These are phyloP conservation scores for Schoenoplectus triqueter DNA, from an alignment of 202 grass and related monocot genomes.

Conservation along the genomic window DNA sequence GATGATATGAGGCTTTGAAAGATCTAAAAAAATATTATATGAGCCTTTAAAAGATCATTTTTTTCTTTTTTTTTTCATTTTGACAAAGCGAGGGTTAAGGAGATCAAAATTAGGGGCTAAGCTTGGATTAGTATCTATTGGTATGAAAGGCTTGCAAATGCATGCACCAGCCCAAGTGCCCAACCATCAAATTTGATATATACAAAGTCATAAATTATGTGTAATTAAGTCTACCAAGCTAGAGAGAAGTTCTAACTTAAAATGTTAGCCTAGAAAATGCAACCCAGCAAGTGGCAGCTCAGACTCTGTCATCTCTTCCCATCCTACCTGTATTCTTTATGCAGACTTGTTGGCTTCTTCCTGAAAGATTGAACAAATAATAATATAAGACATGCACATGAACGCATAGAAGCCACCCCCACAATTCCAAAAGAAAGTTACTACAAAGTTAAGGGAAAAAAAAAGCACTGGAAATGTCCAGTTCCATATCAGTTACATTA, in stretches of 20 bases:
- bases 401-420: neutral
- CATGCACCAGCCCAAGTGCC: neutral
- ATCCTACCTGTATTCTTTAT: neutral
- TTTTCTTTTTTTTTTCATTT: too few relatives aligned
- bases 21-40: too few relatives aligned
- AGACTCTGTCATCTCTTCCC: neutral
- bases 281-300: neutral
- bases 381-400: neutral
- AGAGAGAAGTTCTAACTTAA: neutral
- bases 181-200: neutral
- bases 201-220: neutral
- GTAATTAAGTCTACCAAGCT: conserved; percentile 5
- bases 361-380: conserved; percentile 23
- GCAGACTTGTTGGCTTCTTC: conserved; percentile 6
- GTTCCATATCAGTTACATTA: conserved; percentile 24
- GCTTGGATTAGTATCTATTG: too few relatives aligned
- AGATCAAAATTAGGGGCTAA: too few relatives aligned
- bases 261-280: conserved; percentile 8
- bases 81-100: too few relatives aligned
- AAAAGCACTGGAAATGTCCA: neutral
- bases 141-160: neutral
- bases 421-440: neutral
- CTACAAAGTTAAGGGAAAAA: neutral
- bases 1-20: too few relatives aligned
- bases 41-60: too few relatives aligned